Evolutionary conservation across 306 rosid species (phyloP).

Genomic region (Spatholobus suberectus): DNA sequence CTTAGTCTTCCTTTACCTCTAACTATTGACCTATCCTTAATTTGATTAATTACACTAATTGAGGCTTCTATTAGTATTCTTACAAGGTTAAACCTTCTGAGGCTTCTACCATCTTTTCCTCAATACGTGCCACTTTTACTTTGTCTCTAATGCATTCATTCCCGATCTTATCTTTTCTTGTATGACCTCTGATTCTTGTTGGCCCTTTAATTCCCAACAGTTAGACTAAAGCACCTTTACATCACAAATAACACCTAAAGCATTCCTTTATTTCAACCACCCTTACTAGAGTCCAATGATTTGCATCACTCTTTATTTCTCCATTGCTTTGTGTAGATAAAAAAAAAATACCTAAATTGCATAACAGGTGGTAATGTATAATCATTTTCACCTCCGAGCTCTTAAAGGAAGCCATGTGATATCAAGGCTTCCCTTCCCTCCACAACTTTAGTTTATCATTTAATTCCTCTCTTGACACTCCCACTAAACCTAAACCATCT

Average conservation of each 20-base stretch:
- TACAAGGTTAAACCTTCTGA: neutral
- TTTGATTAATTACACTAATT: neutral
- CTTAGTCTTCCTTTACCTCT: neutral
- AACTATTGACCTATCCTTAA: neutral
- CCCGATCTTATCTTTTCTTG: neutral
- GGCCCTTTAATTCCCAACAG: neutral
- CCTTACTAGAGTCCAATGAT: neutral
- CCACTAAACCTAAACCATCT: neutral
- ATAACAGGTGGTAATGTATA: neutral
- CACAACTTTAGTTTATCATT: neutral
- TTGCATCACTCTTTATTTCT: neutral
- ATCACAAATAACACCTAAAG: neutral
- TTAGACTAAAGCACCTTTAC: neutral
- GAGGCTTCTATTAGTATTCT: neutral
- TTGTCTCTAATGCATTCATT: neutral
- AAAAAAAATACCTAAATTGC: neutral
- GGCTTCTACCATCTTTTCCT: neutral
- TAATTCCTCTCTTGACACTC: neutral
- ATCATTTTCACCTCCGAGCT: neutral
- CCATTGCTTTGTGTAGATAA: neutral
- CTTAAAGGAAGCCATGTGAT: neutral
- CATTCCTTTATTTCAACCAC: neutral
- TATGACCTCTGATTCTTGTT: neutral
- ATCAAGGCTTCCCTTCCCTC: neutral
- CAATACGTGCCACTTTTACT: neutral